These are phyloP conservation scores for Colletotrichum sp. DNA, from an alignment of 2,329 filamentous ascomycete genomes.

Conservation along the genomic window DNA sequence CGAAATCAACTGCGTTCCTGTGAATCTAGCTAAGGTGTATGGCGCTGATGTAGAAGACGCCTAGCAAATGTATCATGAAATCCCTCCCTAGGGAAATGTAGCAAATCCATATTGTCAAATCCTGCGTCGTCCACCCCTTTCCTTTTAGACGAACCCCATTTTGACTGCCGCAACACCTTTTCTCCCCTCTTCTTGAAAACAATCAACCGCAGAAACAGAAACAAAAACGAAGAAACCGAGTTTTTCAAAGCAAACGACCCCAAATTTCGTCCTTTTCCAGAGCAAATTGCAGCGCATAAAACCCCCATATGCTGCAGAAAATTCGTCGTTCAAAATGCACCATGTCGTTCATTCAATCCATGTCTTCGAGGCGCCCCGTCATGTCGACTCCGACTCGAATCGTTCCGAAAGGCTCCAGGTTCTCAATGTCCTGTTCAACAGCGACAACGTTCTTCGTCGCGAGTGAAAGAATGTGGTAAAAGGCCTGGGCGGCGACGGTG, in stretches of 20 bases:
- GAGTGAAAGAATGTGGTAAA: constrained; percentile 75
- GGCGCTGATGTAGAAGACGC: neutral
- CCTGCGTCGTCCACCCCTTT: neutral
- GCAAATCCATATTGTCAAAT: neutral
- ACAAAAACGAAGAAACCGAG: neutral
- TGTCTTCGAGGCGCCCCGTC: neutral
- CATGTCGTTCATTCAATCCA: neutral
- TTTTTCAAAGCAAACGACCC: neutral
- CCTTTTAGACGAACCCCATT: neutral
- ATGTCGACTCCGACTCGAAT: constrained; percentile 46
- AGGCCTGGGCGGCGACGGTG: constrained; percentile 74
- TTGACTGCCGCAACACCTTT: neutral
- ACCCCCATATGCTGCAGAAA: neutral
- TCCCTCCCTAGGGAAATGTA: neutral
- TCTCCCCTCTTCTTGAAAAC: neutral
- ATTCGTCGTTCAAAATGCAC: neutral
- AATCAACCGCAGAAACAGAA: neutral
- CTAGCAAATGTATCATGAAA: neutral
- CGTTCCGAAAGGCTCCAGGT: constrained; percentile 46
- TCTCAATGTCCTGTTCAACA: constrained; percentile 62
- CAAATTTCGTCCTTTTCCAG: neutral
- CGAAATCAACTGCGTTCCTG: neutral
- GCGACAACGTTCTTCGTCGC: constrained; percentile 68
- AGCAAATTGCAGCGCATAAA: neutral
- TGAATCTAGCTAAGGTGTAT: constrained; percentile 19